Percentiles rank a stretch among this genome's conserved stretches.
These are phyloP conservation scores for Daedaleopsis nitida DNA, from an alignment of 768 basidiomycete genomes.

Conservation along the genomic window DNA sequence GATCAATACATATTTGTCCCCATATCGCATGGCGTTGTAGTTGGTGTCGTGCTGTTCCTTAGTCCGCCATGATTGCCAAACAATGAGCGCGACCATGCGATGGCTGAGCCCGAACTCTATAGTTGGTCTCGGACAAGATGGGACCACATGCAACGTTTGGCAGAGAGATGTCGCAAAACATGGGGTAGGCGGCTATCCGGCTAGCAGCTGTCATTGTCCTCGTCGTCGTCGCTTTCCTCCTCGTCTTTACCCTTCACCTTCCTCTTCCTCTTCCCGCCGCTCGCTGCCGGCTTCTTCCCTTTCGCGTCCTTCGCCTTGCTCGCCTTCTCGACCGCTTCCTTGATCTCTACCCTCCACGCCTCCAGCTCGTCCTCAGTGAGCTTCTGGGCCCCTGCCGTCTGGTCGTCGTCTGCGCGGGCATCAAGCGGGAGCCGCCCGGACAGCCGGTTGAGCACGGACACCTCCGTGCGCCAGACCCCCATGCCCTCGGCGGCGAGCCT, in stretches of 20 bases:
- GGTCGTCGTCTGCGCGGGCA: no score
- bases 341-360: constrained; percentile 20
- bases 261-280: constrained; percentile 17
- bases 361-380: constrained; percentile 5
- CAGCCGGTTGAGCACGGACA: constrained; percentile 56
- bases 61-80: no score
- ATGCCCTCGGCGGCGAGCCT: constrained; percentile 34
- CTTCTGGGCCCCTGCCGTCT: not conserved
- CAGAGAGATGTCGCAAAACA: no score
- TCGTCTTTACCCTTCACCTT: constrained; percentile 9
- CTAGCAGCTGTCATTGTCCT: constrained; percentile 1
- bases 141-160: no score
- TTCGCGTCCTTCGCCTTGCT: constrained; percentile 16
- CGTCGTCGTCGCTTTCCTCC: constrained; percentile 24
- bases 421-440: constrained; percentile 24
- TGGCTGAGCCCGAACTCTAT: no score
- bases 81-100: no score
- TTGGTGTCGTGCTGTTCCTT: no score
- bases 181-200: no score
- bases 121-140: no score
- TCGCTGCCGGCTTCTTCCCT: constrained; percentile 18
- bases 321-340: constrained; percentile 16
- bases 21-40: no score
- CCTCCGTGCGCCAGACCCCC: constrained; percentile 75
- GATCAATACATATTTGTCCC: no score